Evolutionary conservation across 1,139 yeast genomes (phyloP), one percentile per base, ranked within the genome.

Genomic region (Diutina ranongensis): DNA sequence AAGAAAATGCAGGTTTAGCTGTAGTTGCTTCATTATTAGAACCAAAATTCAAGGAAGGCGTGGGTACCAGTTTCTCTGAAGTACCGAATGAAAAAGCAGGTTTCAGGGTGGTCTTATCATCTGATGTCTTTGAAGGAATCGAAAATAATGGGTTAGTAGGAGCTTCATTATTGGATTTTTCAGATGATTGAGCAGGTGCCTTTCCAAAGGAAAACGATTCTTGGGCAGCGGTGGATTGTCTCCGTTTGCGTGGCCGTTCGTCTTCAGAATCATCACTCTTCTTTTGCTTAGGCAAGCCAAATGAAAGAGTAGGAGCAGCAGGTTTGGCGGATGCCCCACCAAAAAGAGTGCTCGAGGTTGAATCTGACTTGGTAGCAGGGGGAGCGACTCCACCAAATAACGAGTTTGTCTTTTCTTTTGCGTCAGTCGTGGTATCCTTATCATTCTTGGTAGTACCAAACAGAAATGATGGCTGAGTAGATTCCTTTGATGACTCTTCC

Each of bases 361-460:
- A n/a, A n/a, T n/a, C n/a, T n/a, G n/a, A n/a, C n/a, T n/a, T n/a
- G n/a, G n/a, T n/a, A n/a, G n/a, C n/a, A n/a, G n/a, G n/a, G n/a
- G n/a, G n/a, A n/a, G n/a, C n/a, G n/a, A n/a, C n/a, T n/a, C n/a
- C n/a, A n/a, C n/a, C n/a, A n/a, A n/a, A n/a, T n/a, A n/a, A n/a
- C n/a, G n/a, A n/a, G n/a, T n/a, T n/a, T n/a, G n/a, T n/a, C n/a
- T n/a, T n/a, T n/a, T n/a, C n/a, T n/a, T n/a, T n/a, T n/a, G n/a
- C n/a, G n/a, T n/a, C n/a, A n/a, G n/a, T n/a, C n/a, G n/a, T n/a
- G n/a, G n/a, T n/a, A n/a, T n/a, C n/a, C n/a, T n/a, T n/a, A n/a
- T n/a, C n/a, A n/a, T n/a, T n/a, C n/a, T n/a, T n/a, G n/a, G n/a
- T 36, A 15, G 18, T 3, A 28, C 40, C 40, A 36, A 36, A 36